Conservation (phyloP, 2,329 filamentous ascomycete species). For the Cladosporium sphaerospermum region DNA sequence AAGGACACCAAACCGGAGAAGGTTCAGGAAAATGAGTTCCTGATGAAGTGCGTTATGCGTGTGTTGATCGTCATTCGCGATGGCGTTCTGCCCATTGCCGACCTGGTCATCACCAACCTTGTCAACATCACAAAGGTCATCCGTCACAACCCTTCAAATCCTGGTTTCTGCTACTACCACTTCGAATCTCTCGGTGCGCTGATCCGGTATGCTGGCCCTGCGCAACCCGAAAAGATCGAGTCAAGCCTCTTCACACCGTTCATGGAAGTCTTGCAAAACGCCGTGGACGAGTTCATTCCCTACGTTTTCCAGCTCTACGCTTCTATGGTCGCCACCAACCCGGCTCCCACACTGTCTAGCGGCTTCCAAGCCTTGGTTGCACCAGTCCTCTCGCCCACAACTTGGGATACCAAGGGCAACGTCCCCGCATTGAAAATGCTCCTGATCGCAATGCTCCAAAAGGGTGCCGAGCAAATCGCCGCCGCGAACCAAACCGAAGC, state of each 20-base stretch:
- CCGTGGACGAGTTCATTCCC: constrained; percentile 89
- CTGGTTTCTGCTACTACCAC: constrained; percentile 96
- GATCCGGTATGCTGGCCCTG: constrained; percentile 66
- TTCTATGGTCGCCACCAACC: constrained; percentile 80
- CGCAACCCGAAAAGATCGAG: constrained; percentile 68
- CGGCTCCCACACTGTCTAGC: constrained; percentile 67
- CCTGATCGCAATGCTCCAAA: constrained; percentile 74
- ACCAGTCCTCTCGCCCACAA: constrained; percentile 69
- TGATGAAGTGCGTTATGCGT: constrained; percentile 98
- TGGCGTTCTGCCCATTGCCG: constrained; percentile 64
- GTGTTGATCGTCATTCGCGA: constrained; percentile 92
- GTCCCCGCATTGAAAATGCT: constrained; percentile 85
- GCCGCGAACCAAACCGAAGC: constrained; percentile 76
- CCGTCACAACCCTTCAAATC: constrained; percentile 91
- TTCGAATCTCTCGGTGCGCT: constrained; percentile 92
- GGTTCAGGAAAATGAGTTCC: constrained; percentile 95
- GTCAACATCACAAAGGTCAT: constrained; percentile 88
- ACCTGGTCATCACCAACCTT: constrained; percentile 75
- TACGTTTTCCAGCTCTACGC: constrained; percentile 96
- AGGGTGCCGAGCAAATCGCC: constrained; percentile 65
- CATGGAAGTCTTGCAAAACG: constrained; percentile 69
- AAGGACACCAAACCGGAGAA: constrained; percentile 80
- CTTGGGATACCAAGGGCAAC: constrained; percentile 92
- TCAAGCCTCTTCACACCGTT: constrained; percentile 77
- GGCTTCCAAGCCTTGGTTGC: constrained; percentile 74